phyloP scores from a whole-genome alignment of 129 eudicot genomes.

The Pulicaria dysenterica region DNA sequence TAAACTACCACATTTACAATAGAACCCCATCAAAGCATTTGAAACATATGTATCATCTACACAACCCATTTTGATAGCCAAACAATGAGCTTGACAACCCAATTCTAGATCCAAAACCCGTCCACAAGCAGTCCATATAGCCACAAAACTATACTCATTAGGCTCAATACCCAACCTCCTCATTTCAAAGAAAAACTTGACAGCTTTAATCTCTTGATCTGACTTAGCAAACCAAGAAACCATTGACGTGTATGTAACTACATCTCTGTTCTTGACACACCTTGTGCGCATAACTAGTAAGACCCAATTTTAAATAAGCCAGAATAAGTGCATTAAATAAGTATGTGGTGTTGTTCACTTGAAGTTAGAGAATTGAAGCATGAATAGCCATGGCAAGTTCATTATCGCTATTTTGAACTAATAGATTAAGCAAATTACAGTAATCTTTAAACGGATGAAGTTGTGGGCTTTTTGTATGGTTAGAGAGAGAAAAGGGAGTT shows the following conservation, averaged over 20 bases:
- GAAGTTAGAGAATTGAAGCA: conserved; percentile 65
- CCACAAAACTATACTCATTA: conserved; percentile 77
- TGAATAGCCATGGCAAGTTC: conserved; percentile 61
- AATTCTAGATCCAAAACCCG: conserved; percentile 50
- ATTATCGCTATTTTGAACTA: conserved; percentile 44
- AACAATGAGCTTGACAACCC: conserved; percentile 69
- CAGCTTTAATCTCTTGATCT: conserved; percentile 47
- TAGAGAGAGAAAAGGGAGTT: conserved; percentile 27
- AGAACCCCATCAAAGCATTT: conserved; percentile 76
- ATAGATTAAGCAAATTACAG: conserved; percentile 46
- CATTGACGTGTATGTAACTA: conserved; percentile 64
- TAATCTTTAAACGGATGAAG: conserved; percentile 27
- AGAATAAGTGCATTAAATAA: conserved; percentile 59
- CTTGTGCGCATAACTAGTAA: conserved; percentile 45
- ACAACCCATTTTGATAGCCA: conserved; percentile 57
- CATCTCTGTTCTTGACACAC: conserved; percentile 58
- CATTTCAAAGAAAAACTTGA: conserved; percentile 64
- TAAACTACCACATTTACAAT: conserved; percentile 61
- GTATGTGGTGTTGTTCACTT: conserved; percentile 26
- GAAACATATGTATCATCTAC: conserved; percentile 50
- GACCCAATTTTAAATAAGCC: conserved; percentile 62
- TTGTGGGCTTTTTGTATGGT: conserved; percentile 36
- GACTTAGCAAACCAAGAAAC: conserved; percentile 70
- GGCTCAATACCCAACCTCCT: conserved; percentile 59
- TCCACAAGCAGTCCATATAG: conserved; percentile 74